Evolutionary conservation across 2,329 filamentous ascomycete species (phyloP).

Genomic region (Ambrosiella beaveri): DNA sequence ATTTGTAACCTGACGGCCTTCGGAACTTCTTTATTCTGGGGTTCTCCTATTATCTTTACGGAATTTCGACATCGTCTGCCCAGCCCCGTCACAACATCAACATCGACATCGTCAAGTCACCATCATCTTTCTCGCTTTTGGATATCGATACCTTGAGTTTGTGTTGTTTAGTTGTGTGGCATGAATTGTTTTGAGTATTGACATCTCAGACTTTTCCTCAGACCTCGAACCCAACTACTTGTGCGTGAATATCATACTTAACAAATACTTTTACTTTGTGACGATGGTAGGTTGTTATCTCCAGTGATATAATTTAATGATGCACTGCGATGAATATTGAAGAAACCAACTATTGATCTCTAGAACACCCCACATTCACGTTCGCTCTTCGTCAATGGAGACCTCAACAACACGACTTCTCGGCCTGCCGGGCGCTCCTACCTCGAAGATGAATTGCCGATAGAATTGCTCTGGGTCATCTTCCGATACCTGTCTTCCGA

Average conservation of each 20-base stretch:
- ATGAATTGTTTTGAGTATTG: not conserved
- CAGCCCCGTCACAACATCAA: not conserved
- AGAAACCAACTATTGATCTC: too few relatives aligned
- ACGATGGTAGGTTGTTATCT: not conserved
- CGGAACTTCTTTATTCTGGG: too few relatives aligned
- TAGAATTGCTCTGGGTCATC: not conserved
- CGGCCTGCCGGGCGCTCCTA: not conserved
- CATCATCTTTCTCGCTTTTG: not conserved
- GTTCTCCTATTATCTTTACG: too few relatives aligned
- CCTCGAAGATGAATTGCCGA: not conserved
- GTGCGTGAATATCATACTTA: not conserved
- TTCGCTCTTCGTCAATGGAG: too few relatives aligned
- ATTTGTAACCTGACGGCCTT: too few relatives aligned
- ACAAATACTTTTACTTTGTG: not conserved
- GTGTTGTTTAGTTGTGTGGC: not conserved
- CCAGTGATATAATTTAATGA: not conserved
- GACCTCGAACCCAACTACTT: not conserved
- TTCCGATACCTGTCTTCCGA: conserved; percentile 2
- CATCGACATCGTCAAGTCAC: not conserved
- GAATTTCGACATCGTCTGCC: too few relatives aligned
- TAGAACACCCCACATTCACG: too few relatives aligned
- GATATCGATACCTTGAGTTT: not conserved
- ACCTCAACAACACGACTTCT: not conserved
- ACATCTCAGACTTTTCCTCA: not conserved
- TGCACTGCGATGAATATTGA: not conserved